phyloP scores from a whole-genome alignment of 2,329 filamentous ascomycete species.

The Sporothrix protearum region DNA sequence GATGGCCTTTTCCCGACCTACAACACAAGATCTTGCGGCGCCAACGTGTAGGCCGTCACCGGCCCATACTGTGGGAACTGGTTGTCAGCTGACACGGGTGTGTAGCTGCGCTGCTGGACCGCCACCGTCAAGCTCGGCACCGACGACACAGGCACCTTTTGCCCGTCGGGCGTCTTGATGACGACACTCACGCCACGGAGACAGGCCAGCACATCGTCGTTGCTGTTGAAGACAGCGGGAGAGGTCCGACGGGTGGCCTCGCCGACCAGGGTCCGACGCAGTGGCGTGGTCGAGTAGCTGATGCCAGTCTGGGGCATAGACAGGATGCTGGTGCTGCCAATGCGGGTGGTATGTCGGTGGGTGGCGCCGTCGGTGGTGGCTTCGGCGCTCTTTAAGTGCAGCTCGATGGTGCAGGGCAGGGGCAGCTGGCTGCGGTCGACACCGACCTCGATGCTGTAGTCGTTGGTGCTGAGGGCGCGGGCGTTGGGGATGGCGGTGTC shows the following conservation, averaged over 20 bases:
- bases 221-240: neutral
- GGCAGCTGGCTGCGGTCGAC: constrained; percentile 40
- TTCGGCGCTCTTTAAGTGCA: constrained; percentile 32
- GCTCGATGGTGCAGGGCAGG: constrained; percentile 38
- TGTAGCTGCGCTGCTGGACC: constrained; percentile 35
- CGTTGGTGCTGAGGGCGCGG: constrained; percentile 22
- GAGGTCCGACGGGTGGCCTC: neutral
- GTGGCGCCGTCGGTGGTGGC: neutral
- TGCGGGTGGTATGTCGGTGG: constrained; percentile 10
- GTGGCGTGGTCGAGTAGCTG: constrained; percentile 36
- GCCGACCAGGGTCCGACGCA: constrained; percentile 28
- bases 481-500: neutral
- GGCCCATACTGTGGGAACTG: constrained; percentile 32
- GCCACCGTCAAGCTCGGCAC: constrained; percentile 39
- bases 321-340: constrained; percentile 38
- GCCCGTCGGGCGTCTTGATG: constrained; percentile 34
- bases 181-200: constrained; percentile 32
- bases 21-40: neutral
- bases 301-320: constrained; percentile 38
- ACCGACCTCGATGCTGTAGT: constrained; percentile 39
- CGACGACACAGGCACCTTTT: constrained; percentile 29
- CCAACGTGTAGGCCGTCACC: neutral
- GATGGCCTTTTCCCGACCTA: neutral
- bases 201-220: constrained; percentile 35
- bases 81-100: constrained; percentile 22